Evolutionary conservation across 2,329 filamentous ascomycete genomes (phyloP), one percentile per base, ranked within the genome.

Genomic region (Eutypella sp.): DNA sequence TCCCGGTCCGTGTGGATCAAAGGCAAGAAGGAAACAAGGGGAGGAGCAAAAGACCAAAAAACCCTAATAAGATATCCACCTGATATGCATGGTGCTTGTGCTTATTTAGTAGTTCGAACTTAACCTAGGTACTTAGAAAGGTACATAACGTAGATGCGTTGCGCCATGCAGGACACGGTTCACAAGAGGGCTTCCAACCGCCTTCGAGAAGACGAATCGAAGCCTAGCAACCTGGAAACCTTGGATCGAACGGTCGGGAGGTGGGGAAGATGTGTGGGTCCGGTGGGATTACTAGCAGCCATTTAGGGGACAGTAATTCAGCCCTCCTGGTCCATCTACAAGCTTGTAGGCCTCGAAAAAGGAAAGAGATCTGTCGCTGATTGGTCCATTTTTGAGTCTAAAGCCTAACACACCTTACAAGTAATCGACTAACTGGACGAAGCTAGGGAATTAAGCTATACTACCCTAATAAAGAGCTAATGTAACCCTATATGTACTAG

Each of bases 161-260:
- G 36, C 36, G 23, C 13, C 20, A 39, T 39, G 36, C 36, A 39
- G 36, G 36, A 39, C 23, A 39, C 10, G 36, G 36, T 39, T 22
- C 11, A 23, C 36, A 39, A 37, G 18, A 19, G 23, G 36, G 19
- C 36, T 39, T 39, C 36, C 13, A 39, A 39, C n/a, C 36, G 11
- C 36, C 36, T 39, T 39, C 36, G 36, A 39, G 36, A 39, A 39
- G 13, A 39, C 36, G 11, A 39, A 39, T 39, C n/a, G 36, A 39
- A 39, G 36, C 29, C 29, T 15, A n/a, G 29, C 11, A 33, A 33
- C 7, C 25, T 29, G 13, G 25, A 13, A 13, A 29, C 7, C 36
- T 19, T 39, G 11, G 20, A 16, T 39, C 36, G 36, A 37, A 39
- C 8, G 5, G 19, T 39, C 19, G 19, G 15, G 5, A 22, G 36